Base-by-base conservation (phyloP, 2,329 filamentous ascomycete species). In the Penicillium glabrum region DNA sequence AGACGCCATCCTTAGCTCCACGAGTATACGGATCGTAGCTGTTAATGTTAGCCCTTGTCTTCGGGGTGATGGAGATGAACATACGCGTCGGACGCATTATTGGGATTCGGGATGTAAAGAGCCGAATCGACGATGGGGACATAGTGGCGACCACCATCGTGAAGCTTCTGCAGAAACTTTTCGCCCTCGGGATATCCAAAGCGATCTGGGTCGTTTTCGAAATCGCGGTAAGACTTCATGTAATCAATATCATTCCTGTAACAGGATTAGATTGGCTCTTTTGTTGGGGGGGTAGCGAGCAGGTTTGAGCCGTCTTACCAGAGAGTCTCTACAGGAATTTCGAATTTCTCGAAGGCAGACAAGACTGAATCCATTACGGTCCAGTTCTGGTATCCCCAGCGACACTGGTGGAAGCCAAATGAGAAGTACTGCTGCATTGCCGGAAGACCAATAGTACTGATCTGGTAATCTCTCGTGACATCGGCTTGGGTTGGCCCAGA, bases 401-500 rank as follows among this genome's bases (percentile, higher is more conserved):
- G 83, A 65, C 90, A 93, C 70, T 96, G 90, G 62, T 96, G 91
- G 69, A 83, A 93, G 0, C 91, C 91, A 58, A 96, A 85, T 0
- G 87, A 86, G 80, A 86, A 93, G 75, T 95, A 95, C 63, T 89
- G 87, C 68, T 93, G 88, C 85, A 93, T 87, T 0, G 86, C 86
- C 1, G 90, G 90, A 5, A 90, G 76, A 0, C 90, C 90, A 51
- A 88, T 79, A 1, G 87, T 83, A 52, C 83, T 86, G 55, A 77
- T 73, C 60, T 90, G 86, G 69, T 93, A 95, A 39, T 88, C 82
- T 69, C 84, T 85, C 16, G 86, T 89, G 24, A 92, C 86, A 13
- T 87, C 83, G 7, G 83, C 79, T 56, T 87, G 86, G 0, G 81
- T 86, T 0, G 89, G 89, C 0, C 91, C 91, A 13, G 88, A 83